These are phyloP conservation scores for Zygnema cylindricum DNA, from an alignment of 139 green algal genomes.

Conservation along the genomic window DNA sequence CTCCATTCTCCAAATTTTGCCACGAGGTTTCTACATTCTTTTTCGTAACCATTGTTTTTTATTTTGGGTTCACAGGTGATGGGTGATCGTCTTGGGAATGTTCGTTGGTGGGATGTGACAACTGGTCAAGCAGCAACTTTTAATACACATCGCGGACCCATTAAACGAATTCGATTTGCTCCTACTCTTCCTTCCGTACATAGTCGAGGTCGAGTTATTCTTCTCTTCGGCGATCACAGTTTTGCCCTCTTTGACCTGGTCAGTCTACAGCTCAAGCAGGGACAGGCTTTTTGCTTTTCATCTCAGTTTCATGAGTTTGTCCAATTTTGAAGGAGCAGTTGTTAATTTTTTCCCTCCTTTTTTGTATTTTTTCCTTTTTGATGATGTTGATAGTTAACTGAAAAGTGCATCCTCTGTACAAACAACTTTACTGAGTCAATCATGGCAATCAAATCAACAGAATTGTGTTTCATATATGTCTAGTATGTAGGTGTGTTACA, in stretches of 20 bases:
- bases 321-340: neutral
- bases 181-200: neutral
- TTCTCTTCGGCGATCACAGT: constrained; percentile 43
- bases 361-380: neutral
- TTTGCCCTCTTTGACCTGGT: constrained; percentile 56
- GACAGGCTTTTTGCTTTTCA: constrained; percentile 24
- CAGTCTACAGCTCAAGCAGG: constrained; percentile 1
- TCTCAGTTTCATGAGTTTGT: neutral
- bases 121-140: constrained; percentile 3
- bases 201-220: constrained; percentile 11
- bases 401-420: no score
- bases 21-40: no score
- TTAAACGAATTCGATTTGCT: constrained; percentile 47
- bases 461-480: no score
- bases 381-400: no score
- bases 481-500: no score
- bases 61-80: constrained; percentile 53
- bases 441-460: no score
- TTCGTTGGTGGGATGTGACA: constrained; percentile 55
- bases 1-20: no score
- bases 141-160: constrained; percentile 26
- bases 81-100: constrained; percentile 45
- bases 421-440: no score
- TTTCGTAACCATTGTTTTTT: no score
- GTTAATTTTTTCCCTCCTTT: no score